Percentiles rank a stretch among this genome's conserved stretches.
These are phyloP conservation scores for Boletus patriciae DNA, from an alignment of 768 basidiomycete genomes.

Conservation along the genomic window DNA sequence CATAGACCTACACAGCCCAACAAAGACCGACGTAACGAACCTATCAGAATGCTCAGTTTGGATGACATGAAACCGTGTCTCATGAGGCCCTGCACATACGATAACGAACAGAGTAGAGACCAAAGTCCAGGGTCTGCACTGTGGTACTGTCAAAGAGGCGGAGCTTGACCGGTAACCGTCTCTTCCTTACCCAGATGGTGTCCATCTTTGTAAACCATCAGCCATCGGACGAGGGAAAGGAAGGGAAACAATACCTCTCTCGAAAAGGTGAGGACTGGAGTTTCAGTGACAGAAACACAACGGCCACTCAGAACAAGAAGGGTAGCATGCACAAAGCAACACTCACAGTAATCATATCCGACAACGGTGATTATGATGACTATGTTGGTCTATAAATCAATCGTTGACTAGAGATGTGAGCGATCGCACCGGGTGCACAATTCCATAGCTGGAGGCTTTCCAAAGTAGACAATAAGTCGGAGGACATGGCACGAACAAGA, in stretches of 20 bases:
- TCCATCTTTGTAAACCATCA: conserved; percentile 8
- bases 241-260: conserved; percentile 12
- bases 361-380: background rate
- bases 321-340: background rate
- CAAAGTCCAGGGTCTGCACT: conserved; percentile 14
- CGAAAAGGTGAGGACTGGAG: conserved; percentile 14
- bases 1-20: conserved; percentile 7
- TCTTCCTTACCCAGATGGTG: conserved; percentile 12
- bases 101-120: conserved; percentile 18
- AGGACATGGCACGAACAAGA: conserved; percentile 3
- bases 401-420: background rate
- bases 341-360: conserved; percentile 13
- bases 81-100: background rate
- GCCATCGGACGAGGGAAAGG: background rate
- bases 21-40: conserved; percentile 18
- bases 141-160: background rate
- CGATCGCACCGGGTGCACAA: background rate
- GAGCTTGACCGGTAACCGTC: background rate
- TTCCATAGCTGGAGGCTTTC: background rate
- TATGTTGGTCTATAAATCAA: background rate
- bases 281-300: background rate
- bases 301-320: background rate
- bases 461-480: background rate
- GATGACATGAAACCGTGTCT: background rate
- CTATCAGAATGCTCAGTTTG: background rate